phyloP scores from a whole-genome alignment of 495 filamentous ascomycete genomes.

The Thermothielavioides terrestris region DNA sequence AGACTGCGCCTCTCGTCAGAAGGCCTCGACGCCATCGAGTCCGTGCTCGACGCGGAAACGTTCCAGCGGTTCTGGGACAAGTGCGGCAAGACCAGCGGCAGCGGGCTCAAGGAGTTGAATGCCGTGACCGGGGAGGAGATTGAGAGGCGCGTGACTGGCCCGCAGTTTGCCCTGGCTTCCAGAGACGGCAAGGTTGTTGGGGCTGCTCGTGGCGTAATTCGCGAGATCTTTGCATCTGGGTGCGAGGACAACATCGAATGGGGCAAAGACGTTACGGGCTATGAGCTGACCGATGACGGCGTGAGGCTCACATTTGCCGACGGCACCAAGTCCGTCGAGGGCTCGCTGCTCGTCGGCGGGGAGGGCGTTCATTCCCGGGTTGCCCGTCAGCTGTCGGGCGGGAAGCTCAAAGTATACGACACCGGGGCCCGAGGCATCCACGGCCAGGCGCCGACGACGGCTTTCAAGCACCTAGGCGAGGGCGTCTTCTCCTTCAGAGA shows the following conservation, averaged over 20 bases:
- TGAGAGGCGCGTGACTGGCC: constrained; percentile 1
- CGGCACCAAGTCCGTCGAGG: constrained; percentile 42
- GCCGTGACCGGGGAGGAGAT: constrained; percentile 35
- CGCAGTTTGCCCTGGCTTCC: constrained; percentile 28
- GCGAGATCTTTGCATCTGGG: constrained; percentile 38
- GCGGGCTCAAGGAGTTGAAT: constrained; percentile 36
- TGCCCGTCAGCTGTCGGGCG: constrained; percentile 42
- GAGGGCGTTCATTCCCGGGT: constrained; percentile 46
- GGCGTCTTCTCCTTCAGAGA: constrained; percentile 42
- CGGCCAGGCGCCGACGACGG: constrained; percentile 44
- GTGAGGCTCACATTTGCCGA: constrained; percentile 41
- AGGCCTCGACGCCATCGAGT: constrained; percentile 45
- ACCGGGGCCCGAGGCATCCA: constrained; percentile 48
- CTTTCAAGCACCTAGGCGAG: constrained; percentile 47
- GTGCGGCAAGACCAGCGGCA: constrained; percentile 44
- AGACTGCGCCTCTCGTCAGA: constrained; percentile 44
- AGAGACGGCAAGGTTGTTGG: constrained; percentile 44
- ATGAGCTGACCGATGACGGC: constrained; percentile 37
- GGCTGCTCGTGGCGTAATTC: constrained; percentile 44
- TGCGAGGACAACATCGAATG: constrained; percentile 40
- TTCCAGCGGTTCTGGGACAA: constrained; percentile 45
- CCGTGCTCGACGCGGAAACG: constrained; percentile 36
- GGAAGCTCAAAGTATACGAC: constrained; percentile 44
- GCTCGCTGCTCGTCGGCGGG: constrained; percentile 41
- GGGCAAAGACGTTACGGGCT: constrained; percentile 39